Percentiles rank a stretch among this genome's conserved stretches.
These are phyloP conservation scores for Colletotrichum sansevieriae DNA, from an alignment of 2,329 filamentous ascomycete species.

Conservation along the genomic window DNA sequence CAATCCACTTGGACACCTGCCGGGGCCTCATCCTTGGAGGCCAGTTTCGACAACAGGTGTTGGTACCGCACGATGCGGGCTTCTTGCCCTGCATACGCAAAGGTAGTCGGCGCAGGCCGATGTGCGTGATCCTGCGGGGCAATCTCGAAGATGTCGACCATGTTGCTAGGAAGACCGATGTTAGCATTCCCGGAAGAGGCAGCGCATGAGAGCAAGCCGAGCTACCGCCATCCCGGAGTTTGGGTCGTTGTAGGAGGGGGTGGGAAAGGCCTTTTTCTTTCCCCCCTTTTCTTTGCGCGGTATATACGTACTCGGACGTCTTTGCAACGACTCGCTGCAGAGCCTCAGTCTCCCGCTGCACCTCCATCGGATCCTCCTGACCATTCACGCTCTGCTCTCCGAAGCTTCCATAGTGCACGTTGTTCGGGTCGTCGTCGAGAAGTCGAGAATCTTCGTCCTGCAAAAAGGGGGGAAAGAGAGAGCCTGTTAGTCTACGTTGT, in stretches of 20 bases:
- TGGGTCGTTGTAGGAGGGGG: conserved; percentile 3
- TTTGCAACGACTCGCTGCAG: conserved; percentile 73
- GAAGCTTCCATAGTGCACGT: conserved; percentile 73
- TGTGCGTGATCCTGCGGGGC: conserved; percentile 62
- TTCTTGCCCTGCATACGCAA: conserved; percentile 67
- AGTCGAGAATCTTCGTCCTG: conserved; percentile 70
- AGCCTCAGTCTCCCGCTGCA: conserved; percentile 74
- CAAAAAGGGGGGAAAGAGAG: conserved; percentile 8
- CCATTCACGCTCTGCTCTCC: conserved; percentile 66
- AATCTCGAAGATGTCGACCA: conserved; percentile 77
- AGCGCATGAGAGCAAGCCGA: conserved; percentile 22
- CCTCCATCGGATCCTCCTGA: conserved; percentile 72
- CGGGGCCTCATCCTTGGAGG: conserved; percentile 57
- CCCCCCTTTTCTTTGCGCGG: not conserved
- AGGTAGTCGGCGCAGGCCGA: conserved; percentile 54
- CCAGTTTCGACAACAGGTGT: conserved; percentile 71
- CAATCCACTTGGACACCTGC: conserved; percentile 67
- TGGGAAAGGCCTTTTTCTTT: no score
- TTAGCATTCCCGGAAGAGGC: conserved; percentile 38
- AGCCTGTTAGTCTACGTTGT: conserved; percentile 13
- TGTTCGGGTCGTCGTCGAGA: conserved; percentile 72
- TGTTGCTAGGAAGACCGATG: conserved; percentile 61
- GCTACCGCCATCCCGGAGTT: conserved; percentile 30
- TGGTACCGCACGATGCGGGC: conserved; percentile 70
- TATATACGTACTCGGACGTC: conserved; percentile 69